These are phyloP conservation scores for Erodium chrysanthum DNA, from an alignment of 441 rosid species.

Conservation along the genomic window DNA sequence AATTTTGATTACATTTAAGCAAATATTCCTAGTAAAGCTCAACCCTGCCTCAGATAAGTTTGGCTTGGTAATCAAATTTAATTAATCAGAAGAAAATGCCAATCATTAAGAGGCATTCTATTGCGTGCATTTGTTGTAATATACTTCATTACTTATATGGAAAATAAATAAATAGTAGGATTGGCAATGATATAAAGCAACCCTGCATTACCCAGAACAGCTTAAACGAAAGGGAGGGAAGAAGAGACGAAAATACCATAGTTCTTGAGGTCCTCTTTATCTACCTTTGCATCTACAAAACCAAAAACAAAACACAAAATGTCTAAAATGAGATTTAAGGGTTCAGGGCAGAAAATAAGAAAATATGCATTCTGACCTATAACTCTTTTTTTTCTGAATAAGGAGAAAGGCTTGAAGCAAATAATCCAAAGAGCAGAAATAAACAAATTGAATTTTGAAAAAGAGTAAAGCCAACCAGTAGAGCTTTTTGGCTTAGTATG, in stretches of 20 bases:
- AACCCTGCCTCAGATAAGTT: background rate
- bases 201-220: background rate
- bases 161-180: background rate
- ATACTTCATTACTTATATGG: background rate
- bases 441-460: background rate
- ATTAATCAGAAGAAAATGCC: background rate
- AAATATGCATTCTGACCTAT: background rate
- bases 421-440: background rate
- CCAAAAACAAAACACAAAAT: constrained; percentile 16
- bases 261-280: constrained; percentile 72
- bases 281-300: constrained; percentile 59
- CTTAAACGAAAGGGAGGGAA: constrained; percentile 7
- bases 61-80: constrained; percentile 7
- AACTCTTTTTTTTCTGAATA: background rate
- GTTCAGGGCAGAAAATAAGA: too few relatives aligned
- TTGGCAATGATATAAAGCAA: background rate
- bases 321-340: constrained; percentile 11
- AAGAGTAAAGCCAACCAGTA: constrained; percentile 40
- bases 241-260: constrained; percentile 34
- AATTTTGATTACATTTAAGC: background rate
- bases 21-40: background rate
- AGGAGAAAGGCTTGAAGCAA: background rate
- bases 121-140: background rate
- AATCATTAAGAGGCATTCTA: background rate
- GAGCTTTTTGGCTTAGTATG: constrained; percentile 67